These are phyloP conservation scores for Phanerochaete carnosa DNA, from an alignment of 768 basidiomycete genomes.

Conservation along the genomic window DNA sequence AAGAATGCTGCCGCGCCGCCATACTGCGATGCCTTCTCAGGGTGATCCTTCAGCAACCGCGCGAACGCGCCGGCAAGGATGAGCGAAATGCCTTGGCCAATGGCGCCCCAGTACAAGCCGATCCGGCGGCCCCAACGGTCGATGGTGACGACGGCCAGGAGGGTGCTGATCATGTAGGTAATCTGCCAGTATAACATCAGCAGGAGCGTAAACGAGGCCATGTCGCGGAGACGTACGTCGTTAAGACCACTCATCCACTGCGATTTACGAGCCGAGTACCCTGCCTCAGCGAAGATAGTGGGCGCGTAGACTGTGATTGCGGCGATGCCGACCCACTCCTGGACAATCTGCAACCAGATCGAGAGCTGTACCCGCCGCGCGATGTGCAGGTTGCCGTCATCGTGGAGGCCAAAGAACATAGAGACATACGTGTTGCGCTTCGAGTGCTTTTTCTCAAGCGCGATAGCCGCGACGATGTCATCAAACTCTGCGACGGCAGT, in stretches of 20 bases:
- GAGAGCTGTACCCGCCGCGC: conserved; percentile 40
- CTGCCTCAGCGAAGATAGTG: conserved; percentile 41
- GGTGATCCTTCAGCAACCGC: conserved; percentile 37
- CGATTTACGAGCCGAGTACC: conserved; percentile 38
- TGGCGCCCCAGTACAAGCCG: conserved; percentile 44
- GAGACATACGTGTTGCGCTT: conserved; percentile 40
- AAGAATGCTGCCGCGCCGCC: conserved; percentile 42
- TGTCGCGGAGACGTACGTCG: conserved; percentile 27
- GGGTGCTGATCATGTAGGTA: conserved; percentile 40
- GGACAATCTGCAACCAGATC: conserved; percentile 43
- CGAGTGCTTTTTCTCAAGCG: conserved; percentile 37
- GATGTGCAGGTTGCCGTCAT: conserved; percentile 38
- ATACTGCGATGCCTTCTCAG: conserved; percentile 36
- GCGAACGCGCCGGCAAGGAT: conserved; percentile 41
- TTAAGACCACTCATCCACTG: conserved; percentile 45
- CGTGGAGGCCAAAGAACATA: conserved; percentile 37
- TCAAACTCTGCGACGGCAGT: conserved; percentile 32
- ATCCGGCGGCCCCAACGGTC: conserved; percentile 42
- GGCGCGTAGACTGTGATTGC: conserved; percentile 45
- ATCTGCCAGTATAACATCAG: conserved; percentile 25
- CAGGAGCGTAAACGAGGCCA: neutral
- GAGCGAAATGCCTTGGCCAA: conserved; percentile 36
- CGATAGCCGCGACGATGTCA: conserved; percentile 35
- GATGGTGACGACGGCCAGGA: conserved; percentile 39
- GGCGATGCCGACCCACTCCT: conserved; percentile 46